A percentile compares a stretch with the other conserved stretches of the same genome.
phyloP scores from a whole-genome alignment of 164 flowering plant species.

The Aristolochia californica region DNA sequence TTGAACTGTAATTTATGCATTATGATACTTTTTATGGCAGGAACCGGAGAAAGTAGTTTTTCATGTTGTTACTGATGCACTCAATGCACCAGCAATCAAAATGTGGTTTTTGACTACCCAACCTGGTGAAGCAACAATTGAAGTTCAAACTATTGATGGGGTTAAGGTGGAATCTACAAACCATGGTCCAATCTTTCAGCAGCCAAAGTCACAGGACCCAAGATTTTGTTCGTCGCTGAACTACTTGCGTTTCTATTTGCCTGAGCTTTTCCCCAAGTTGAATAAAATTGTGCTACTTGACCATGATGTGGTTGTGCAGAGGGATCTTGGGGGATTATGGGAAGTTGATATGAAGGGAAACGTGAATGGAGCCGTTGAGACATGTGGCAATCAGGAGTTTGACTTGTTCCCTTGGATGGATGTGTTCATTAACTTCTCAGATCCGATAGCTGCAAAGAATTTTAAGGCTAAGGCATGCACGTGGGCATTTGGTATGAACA shows the following conservation, averaged over 20 bases:
- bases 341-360: constrained; percentile 60
- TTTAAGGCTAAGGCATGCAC: constrained; percentile 65
- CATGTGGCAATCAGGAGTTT: constrained; percentile 53
- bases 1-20: background rate
- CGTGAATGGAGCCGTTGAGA: constrained; percentile 78
- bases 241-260: constrained; percentile 79
- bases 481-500: constrained; percentile 96
- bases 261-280: constrained; percentile 67
- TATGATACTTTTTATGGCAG: constrained; percentile 30
- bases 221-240: constrained; percentile 58
- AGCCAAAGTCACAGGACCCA: constrained; percentile 33
- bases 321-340: constrained; percentile 68
- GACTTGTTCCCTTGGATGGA: constrained; percentile 52
- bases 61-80: constrained; percentile 86
- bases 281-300: constrained; percentile 74
- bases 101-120: constrained; percentile 90
- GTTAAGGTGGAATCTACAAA: constrained; percentile 35
- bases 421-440: constrained; percentile 57
- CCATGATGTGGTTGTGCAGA: constrained; percentile 94
- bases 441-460: constrained; percentile 39
- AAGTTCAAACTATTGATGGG: constrained; percentile 42
- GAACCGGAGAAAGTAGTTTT: constrained; percentile 66
- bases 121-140: constrained; percentile 61
- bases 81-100: constrained; percentile 64
- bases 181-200: constrained; percentile 24